Evolutionary conservation across 805 yeast genomes (phyloP).

Genomic region (Saccharomycopsis fibuligera): DNA sequence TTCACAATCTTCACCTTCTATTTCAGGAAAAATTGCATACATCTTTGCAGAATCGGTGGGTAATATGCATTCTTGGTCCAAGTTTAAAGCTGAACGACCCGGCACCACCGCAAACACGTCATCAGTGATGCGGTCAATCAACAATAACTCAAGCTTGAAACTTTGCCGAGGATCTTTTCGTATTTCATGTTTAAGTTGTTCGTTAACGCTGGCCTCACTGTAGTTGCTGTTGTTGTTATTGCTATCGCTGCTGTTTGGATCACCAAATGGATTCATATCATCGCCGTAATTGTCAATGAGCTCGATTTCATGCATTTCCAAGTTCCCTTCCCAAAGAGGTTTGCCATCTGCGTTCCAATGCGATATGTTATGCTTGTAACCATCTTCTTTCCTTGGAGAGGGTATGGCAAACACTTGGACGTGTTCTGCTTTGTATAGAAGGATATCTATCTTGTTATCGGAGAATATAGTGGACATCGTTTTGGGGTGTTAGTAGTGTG

Average conservation of each 20-base stretch:
- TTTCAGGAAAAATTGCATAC: conserved; percentile 17
- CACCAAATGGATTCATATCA: conserved; percentile 7
- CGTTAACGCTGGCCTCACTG: neutral
- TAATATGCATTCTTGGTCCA: conserved; percentile 5
- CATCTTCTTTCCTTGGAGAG: conserved; percentile 14
- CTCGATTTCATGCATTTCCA: conserved; percentile 20
- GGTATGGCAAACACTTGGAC: conserved; percentile 18
- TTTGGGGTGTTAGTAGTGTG: too few species aligned
- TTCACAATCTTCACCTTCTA: conserved; percentile 1
- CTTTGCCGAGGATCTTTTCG: conserved; percentile 8
- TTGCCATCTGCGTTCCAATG: conserved; percentile 12
- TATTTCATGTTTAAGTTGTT: neutral
- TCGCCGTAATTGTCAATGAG: conserved; percentile 7
- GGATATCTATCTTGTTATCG: conserved; percentile 8
- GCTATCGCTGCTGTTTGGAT: neutral
- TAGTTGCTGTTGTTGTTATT: neutral
- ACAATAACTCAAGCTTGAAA: conserved; percentile 8
- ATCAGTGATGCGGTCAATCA: neutral
- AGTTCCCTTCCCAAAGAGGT: conserved; percentile 16
- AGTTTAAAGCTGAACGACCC: neutral
- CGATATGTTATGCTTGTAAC: conserved; percentile 15
- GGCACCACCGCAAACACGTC: conserved; percentile 18
- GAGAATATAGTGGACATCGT: neutral
- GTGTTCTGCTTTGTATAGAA: conserved; percentile 14
- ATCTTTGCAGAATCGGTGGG: conserved; percentile 18